Evolutionary conservation across 495 filamentous ascomycete genomes (phyloP), one percentile per base, ranked within the genome.

Genomic region (Articulospora tetracladia): DNA sequence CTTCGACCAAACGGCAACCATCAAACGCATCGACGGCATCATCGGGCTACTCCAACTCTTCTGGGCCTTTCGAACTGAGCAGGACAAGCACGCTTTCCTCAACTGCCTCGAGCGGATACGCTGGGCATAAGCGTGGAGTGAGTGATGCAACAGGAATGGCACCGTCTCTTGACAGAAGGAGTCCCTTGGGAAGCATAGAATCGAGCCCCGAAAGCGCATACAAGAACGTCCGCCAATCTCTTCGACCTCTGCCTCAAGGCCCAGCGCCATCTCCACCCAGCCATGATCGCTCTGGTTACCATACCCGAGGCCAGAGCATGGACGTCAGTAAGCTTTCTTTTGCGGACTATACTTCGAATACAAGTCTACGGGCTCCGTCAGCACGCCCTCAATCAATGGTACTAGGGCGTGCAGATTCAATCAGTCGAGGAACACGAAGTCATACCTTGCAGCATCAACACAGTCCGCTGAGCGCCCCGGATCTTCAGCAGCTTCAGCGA

Each of bases 41-140:
- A 19, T 92, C 91, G 0, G 80, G 84, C 22, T 92, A 91, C 69
- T 91, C 91, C 12, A 76, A 83, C 64, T 78, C 74, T 34, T 91
- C 89, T 17, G 84, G 81, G 62, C 76, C 79, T 1, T 87, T 84
- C 62, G 79, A 85, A 17, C 77, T 85, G 20, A 89, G 87, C 65
- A 84, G 87, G 47, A 85, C 88, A 50, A 92, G 89, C 69, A 91
- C 88, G 8, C 72, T 86, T 27, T 91, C 90, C n/a, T 93, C 91
- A 3, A 81, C 82, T 63, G 81, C 80, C 11, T 93, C 91, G n/a
- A 86, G 83, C 69, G 75, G 75, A 26, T 82, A 75, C 44, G 61
- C 78, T 25, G 80, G 84, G 17, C 91, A 93, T 66, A 89, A 85
- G 72, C 81, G 91, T 61, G 91, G 90, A 34, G 84, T 86, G 68